Percentiles rank a stretch among this genome's conserved stretches.
These are phyloP conservation scores for Babesia ovis DNA, from an alignment of 169 alveolate genomes.

Conservation along the genomic window DNA sequence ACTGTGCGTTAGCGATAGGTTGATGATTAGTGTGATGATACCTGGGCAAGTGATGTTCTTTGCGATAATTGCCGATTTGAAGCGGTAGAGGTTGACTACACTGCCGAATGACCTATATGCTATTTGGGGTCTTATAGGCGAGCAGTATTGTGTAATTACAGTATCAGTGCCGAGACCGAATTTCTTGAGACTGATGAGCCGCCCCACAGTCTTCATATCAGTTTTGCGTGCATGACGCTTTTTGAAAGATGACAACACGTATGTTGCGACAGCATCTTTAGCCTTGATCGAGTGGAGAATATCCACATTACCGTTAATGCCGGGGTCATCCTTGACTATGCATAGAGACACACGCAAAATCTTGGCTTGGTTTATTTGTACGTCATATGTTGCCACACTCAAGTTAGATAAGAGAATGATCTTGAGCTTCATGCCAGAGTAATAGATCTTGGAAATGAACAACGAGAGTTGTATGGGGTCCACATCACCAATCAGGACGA, in stretches of 20 bases:
- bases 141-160: slow-evolving; percentile 50
- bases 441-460: slow-evolving; percentile 64
- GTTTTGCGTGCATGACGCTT: slow-evolving; percentile 30
- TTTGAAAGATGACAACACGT: slow-evolving; percentile 55
- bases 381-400: slow-evolving; percentile 33
- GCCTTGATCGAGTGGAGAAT: slow-evolving; percentile 50
- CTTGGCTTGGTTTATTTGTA: slow-evolving; percentile 56
- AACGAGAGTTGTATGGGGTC: slow-evolving; percentile 74
- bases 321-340: slow-evolving; percentile 56
- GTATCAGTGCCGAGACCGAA: slow-evolving; percentile 48
- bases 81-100: slow-evolving; percentile 33
- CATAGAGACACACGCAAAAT: slow-evolving; percentile 43
- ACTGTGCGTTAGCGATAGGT: slow-evolving; percentile 52
- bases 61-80: slow-evolving; percentile 46
- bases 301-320: slow-evolving; percentile 32
- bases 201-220: slow-evolving; percentile 56
- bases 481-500: slow-evolving; percentile 74
- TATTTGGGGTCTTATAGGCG: slow-evolving; percentile 52
- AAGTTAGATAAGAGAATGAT: slow-evolving; percentile 48
- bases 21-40: slow-evolving; percentile 57
- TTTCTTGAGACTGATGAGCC: slow-evolving; percentile 56
- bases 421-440: slow-evolving; percentile 38
- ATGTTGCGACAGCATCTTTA: slow-evolving; percentile 38
- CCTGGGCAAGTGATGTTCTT: slow-evolving; percentile 68
- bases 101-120: slow-evolving; percentile 20